Evolutionary conservation across 148 eudicot species (phyloP).

Genomic region (Rhododendron ovatum): DNA sequence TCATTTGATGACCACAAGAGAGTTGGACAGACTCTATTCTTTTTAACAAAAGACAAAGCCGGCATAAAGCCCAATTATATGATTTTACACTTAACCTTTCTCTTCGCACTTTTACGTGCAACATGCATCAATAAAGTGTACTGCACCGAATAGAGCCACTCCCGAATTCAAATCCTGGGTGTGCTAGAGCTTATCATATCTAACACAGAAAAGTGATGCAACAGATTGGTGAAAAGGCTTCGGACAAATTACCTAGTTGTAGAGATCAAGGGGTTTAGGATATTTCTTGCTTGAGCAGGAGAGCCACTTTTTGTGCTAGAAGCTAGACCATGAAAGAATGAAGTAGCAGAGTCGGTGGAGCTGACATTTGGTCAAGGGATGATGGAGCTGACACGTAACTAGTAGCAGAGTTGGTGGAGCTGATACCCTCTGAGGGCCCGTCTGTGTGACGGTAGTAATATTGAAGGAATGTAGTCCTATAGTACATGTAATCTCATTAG

Average conservation of each 20-base stretch:
- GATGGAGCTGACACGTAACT: background rate
- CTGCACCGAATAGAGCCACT: background rate
- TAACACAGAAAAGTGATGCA: background rate
- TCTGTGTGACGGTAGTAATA: too few species aligned
- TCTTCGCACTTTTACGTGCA: background rate
- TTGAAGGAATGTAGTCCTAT: too few species aligned
- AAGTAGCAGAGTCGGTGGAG: background rate
- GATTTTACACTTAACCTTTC: background rate
- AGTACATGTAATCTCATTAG: too few species aligned
- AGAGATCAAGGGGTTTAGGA: background rate
- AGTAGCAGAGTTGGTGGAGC: background rate
- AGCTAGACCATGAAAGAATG: background rate
- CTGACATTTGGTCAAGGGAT: background rate
- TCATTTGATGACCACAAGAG: background rate
- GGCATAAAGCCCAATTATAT: background rate
- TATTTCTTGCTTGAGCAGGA: background rate
- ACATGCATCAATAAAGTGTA: background rate
- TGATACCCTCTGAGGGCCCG: background rate
- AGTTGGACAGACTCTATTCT: background rate
- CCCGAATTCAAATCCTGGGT: background rate
- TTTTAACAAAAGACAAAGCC: background rate
- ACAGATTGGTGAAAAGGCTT: background rate
- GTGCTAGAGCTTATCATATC: background rate
- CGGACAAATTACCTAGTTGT: background rate
- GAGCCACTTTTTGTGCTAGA: background rate